Evolutionary conservation across 805 yeast genomes (phyloP), one percentile per base, ranked within the genome.

Genomic region (Sugiyamaella lignohabitans): DNA sequence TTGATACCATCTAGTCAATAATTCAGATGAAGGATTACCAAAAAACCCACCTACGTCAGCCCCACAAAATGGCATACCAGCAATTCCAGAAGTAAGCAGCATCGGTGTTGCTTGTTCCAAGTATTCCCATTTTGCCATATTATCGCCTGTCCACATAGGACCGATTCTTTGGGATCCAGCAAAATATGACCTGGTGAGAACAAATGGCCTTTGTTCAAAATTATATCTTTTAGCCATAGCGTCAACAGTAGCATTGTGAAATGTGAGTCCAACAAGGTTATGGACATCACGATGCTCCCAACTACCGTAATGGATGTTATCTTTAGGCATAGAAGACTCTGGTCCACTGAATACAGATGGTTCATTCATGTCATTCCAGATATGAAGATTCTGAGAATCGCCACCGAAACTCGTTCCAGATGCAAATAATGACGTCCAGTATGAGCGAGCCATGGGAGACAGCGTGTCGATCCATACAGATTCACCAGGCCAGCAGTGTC

Each of bases 311-410:
- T 91, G 96, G 34, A 89, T 57, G 19, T 75, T 66, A 63, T 88
- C 95, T 56, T 84, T 84, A 29, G 94, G 95, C 18, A 93, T 80
- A 0, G 94, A 70, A 0, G 96, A 87, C 63, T 93, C 98, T 1
- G 98, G 95, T 1, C 98, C 98, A 55, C 82, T 78, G 62, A 93
- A 93, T 3, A 93, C 83, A 0, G 97, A 87, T 1, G 98, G 97
- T 66, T 93, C 99, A 65, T 85, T 87, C 99, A 93, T 93, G 63
- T 93, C 98, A 64, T 91, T 93, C 99, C 99, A 93, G 17, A 93
- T 68, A 58, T 82, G 82, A 40, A 87, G 64, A 59, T 93, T 93
- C 11, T 75, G 69, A 6, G 83, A 74, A 38, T 67, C 57, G 1
- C 76, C 76, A 45, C 72, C 69, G 44, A 75, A 70, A 20, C 37